Base-by-base conservation (phyloP, 2,329 filamentous ascomycete genomes). In the Fusarium solani-melongenae region DNA sequence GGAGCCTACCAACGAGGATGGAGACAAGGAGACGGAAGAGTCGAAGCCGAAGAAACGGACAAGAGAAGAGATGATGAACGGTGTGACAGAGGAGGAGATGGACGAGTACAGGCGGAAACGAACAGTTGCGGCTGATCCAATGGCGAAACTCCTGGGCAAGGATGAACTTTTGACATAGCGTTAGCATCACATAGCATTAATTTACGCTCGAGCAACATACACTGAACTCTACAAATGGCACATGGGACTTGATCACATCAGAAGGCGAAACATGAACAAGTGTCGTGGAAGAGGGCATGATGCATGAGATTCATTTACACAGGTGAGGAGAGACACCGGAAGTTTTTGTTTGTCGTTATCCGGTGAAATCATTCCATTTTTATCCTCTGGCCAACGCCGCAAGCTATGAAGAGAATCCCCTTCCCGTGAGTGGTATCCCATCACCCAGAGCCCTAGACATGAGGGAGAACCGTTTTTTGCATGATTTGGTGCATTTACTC, bases 21-120 rank as follows among this genome's bases (percentile, higher is more conserved):
- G 78, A 3, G 79, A 81, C 8, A 75, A 81, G 5, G 79, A 81
- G 17, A 77, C 81, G 17, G 79, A 83, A 22, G 77, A 77, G 8
- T 53, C 72, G 9, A 78, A 76, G 44, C 79, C 81, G 31, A 93
- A 91, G 81, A 96, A 97, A 82, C 88, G 95, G 51, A 93, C 92
- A 1, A 84, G 94, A 33, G 91, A 93, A 64, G 93, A 97, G 79
- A 92, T 97, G 88, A 90, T 92, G 77, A 90, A 90, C 24, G 93
- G 92, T 1, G 88, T 96, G 14, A 92, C 92, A 0, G 94, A 97
- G 79, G 93, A 93, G 64, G 94, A 98, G 74, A 89, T 98, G 84
- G 95, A 98, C 66, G 91, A 92, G 68, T 98, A 97, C 81, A 90
- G 94, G 76, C 89, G 90, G 75, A 95, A 94, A 80, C 88, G 92